Conservation (phyloP, 129 eudicot genomes). For the Saposhnikovia divaricata region DNA sequence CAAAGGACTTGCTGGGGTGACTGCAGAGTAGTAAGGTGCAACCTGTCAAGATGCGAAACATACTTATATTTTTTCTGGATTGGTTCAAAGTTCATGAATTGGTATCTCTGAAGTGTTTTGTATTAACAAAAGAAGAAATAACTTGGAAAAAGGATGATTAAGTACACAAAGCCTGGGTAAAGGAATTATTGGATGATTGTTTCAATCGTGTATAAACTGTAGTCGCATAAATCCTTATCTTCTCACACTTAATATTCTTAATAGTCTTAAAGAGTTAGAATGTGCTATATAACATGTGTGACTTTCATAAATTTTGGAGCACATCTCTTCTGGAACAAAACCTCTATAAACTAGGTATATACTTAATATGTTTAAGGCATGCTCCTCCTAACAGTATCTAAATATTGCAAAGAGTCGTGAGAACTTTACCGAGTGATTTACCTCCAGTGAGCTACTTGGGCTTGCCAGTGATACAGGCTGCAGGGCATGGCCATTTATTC, state of each 20-base stretch:
- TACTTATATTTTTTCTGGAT: background rate
- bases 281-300: too few species aligned
- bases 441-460: constrained; percentile 69
- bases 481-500: constrained; percentile 22
- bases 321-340: background rate
- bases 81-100: background rate
- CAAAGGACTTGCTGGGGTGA: constrained; percentile 40
- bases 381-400: background rate
- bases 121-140: background rate
- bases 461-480: constrained; percentile 57
- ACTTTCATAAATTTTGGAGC: too few species aligned
- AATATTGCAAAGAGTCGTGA: background rate
- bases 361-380: background rate
- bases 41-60: constrained; percentile 33
- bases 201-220: too few species aligned
- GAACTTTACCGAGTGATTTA: constrained; percentile 9
- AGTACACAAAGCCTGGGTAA: background rate
- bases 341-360: background rate
- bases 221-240: background rate
- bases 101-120: background rate
- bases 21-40: constrained; percentile 36
- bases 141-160: background rate
- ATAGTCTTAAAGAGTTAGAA: too few species aligned
- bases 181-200: background rate
- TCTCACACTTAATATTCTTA: background rate